Conservation (phyloP, 768 basidiomycete species). For the Suillus lakei region DNA sequence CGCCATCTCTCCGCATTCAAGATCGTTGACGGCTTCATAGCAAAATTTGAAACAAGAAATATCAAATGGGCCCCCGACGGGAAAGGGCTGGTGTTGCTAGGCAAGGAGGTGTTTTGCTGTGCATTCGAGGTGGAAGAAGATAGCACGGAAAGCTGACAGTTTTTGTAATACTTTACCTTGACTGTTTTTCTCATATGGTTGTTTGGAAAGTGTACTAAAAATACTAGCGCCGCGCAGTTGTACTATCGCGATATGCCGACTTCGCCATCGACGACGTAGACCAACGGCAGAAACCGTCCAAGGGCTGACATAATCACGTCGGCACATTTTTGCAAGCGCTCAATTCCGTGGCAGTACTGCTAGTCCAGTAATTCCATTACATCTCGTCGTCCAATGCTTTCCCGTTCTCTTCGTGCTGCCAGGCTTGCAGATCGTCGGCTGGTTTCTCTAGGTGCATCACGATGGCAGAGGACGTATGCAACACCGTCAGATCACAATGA, state of each 20-base stretch:
- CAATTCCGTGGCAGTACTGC: neutral
- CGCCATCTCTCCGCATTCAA: conserved; percentile 12
- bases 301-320: conserved; percentile 11
- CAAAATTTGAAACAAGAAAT: conserved; percentile 72
- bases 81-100: conserved; percentile 74
- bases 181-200: neutral
- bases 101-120: conserved; percentile 83
- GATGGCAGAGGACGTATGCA: conserved; percentile 49
- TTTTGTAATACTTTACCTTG: neutral
- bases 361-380: neutral
- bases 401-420: conserved; percentile 62
- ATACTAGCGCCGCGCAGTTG: neutral
- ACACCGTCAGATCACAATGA: conserved; percentile 45
- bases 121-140: conserved; percentile 77
- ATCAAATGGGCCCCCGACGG: conserved; percentile 87
- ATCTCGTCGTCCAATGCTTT: conserved; percentile 51
- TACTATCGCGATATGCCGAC: neutral
- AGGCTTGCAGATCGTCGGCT: conserved; percentile 48
- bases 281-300: conserved; percentile 7
- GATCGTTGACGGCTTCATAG: conserved; percentile 38
- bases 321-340: conserved; percentile 4
- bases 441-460: conserved; percentile 36
- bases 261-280: neutral
- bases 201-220: neutral
- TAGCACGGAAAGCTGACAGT: conserved; percentile 11